Percentiles rank a stretch among this genome's conserved stretches.
Conservation (phyloP, 352 stramenopile species). For the Pythium pyrilobum region DNA sequence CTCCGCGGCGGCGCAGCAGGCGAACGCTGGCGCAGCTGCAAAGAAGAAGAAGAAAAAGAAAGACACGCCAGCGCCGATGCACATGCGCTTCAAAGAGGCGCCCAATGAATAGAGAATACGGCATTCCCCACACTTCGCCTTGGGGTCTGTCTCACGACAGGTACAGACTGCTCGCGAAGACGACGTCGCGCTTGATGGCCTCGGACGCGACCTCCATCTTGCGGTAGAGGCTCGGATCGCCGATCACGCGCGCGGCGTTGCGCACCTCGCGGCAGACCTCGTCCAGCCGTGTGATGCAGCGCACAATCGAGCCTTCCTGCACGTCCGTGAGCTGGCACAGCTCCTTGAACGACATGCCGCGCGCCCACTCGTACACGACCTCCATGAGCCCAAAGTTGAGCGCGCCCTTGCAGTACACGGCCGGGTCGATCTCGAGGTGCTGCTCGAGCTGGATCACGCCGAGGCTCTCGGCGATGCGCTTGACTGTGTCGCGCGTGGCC, state of each 20-base stretch:
- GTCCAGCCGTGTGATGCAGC: slow-evolving; percentile 96
- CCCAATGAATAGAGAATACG: too few species aligned
- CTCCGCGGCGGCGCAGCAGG: background rate
- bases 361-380: slow-evolving; percentile 97
- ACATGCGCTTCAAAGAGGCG: slow-evolving; percentile 34
- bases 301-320: slow-evolving; percentile 97
- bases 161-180: slow-evolving; percentile 97
- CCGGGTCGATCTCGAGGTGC: slow-evolving; percentile 84
- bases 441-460: slow-evolving; percentile 80
- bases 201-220: slow-evolving; percentile 98
- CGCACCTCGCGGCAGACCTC: slow-evolving; percentile 97
- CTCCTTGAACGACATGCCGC: slow-evolving; percentile 95
- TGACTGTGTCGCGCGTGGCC: slow-evolving; percentile 83
- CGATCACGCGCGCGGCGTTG: slow-evolving; percentile 92
- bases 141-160: slow-evolving; percentile 42
- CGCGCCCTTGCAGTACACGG: slow-evolving; percentile 87
- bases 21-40: too few species aligned
- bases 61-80: slow-evolving; percentile 7
- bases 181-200: slow-evolving; percentile 97
- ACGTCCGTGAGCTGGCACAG: slow-evolving; percentile 95
- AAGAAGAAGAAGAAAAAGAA: slow-evolving; percentile 18
- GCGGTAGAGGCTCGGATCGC: slow-evolving; percentile 94
- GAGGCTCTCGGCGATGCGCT: slow-evolving; percentile 74
- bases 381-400: slow-evolving; percentile 96
- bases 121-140: too few species aligned